Evolutionary conservation across 2,329 filamentous ascomycete species (phyloP).

Genomic region (Chaetomiaceae sp.): DNA sequence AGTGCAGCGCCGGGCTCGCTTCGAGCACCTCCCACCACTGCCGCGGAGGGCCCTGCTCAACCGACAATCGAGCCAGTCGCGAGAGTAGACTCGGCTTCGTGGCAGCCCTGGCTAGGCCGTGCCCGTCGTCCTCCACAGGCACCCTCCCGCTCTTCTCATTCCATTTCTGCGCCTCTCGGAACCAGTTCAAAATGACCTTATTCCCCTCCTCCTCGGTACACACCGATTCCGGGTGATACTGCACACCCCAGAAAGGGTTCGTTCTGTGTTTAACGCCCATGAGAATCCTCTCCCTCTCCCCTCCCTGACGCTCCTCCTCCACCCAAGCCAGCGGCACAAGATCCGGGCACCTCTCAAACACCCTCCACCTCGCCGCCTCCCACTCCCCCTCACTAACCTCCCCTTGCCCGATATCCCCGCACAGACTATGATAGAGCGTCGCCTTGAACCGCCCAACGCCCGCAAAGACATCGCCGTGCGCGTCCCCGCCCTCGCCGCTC

Average conservation of each 20-base stretch:
- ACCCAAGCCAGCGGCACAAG: constrained; percentile 61
- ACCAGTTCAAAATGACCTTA: constrained; percentile 70
- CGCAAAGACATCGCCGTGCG: constrained; percentile 62
- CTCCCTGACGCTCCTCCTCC: constrained; percentile 40
- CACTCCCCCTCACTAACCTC: constrained; percentile 34
- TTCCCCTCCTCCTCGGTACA: constrained; percentile 69
- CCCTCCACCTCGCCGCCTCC: constrained; percentile 39
- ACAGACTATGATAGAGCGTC: constrained; percentile 71
- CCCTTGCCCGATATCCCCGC: constrained; percentile 51
- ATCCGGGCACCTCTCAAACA: constrained; percentile 35
- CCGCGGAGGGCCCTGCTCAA: constrained; percentile 2
- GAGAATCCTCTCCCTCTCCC: constrained; percentile 51
- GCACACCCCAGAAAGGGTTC: constrained; percentile 79
- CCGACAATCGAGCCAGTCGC: constrained; percentile 1
- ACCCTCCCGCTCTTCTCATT: constrained; percentile 38
- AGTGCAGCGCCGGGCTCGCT: constrained; percentile 35
- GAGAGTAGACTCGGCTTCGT: constrained; percentile 35
- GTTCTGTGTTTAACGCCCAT: constrained; percentile 68
- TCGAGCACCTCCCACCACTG: constrained; percentile 24
- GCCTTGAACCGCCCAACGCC: constrained; percentile 58
- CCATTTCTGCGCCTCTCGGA: constrained; percentile 59
- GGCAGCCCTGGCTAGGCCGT: constrained; percentile 31
- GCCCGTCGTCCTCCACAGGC: constrained; percentile 15
- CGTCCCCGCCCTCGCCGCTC: constrained; percentile 16
- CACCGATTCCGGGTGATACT: constrained; percentile 87